Conservation (phyloP, 352 stramenopile genomes). For the Globisporangium polare region DNA sequence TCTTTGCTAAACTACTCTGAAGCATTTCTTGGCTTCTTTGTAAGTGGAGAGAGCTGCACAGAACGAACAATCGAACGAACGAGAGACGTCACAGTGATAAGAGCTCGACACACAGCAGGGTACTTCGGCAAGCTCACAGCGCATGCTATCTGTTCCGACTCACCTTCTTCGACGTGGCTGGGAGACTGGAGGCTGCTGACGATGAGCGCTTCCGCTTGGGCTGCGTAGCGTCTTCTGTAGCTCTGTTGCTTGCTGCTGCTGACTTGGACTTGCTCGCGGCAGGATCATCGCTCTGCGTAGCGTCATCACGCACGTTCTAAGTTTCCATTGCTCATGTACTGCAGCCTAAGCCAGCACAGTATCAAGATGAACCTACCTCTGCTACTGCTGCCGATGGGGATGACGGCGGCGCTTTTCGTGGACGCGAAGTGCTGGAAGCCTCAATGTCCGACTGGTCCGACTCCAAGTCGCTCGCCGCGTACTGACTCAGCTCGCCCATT, state of each 20-base stretch:
- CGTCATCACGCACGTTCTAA: background rate
- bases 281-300: background rate
- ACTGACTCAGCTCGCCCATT: conserved; percentile 33
- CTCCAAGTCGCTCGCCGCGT: conserved; percentile 39
- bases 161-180: conserved; percentile 12
- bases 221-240: background rate
- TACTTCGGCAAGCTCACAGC: background rate
- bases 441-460: conserved; percentile 44
- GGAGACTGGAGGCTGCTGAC: background rate
- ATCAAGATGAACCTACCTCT: background rate
- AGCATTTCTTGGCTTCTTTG: conserved; percentile 18
- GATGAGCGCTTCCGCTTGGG: conserved; percentile 13
- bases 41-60: conserved; percentile 6
- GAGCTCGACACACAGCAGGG: background rate
- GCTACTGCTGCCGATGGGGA: background rate
- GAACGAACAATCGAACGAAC: too few relatives aligned
- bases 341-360: background rate
- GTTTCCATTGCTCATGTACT: background rate
- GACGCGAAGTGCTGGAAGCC: conserved; percentile 8
- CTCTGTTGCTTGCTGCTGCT: background rate
- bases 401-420: background rate
- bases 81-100: too few relatives aligned
- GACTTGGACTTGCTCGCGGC: conserved; percentile 1
- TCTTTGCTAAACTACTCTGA: background rate
- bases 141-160: background rate